phyloP scores from a whole-genome alignment of 1,139 yeast genomes.

The Wickerhamomyces sp. region DNA sequence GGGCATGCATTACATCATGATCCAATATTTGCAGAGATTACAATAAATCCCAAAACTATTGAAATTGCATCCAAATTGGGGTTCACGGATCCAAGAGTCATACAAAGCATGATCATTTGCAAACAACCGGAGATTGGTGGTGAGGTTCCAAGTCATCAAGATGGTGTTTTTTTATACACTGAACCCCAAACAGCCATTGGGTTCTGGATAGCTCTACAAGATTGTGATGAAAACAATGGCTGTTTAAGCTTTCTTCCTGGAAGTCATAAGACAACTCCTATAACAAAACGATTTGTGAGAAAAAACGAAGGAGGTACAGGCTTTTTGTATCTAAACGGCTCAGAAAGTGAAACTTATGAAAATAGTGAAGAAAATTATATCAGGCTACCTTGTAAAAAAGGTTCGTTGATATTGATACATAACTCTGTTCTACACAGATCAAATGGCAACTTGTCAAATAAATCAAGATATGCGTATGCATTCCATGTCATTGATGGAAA shows the following conservation, averaged over 20 bases:
- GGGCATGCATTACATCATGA: conserved; percentile 74
- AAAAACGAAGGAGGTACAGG: conserved; percentile 50
- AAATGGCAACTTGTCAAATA: conserved; percentile 49
- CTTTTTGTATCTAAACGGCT: conserved; percentile 26
- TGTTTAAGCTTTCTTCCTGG: conserved; percentile 74
- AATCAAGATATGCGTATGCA: conserved; percentile 72
- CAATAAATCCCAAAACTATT: conserved; percentile 48
- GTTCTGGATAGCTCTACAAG: conserved; percentile 80
- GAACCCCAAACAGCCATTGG: conserved; percentile 72
- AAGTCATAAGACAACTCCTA: conserved; percentile 55
- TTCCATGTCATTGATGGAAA: conserved; percentile 75
- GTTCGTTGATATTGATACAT: conserved; percentile 64
- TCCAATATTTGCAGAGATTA: conserved; percentile 41
- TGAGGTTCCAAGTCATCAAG: conserved; percentile 77
- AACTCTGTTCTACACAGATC: conserved; percentile 72
- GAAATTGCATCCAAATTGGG: conserved; percentile 50
- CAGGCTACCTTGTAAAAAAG: conserved; percentile 63
- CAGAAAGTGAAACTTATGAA: conserved; percentile 20
- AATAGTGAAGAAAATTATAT: conserved; percentile 40
- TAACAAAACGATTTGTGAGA: conserved; percentile 65
- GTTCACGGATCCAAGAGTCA: conserved; percentile 61
- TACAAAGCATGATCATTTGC: conserved; percentile 78
- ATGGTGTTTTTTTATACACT: conserved; percentile 69
- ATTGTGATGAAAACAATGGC: conserved; percentile 65
- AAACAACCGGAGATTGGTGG: conserved; percentile 75